Conservation (phyloP, 805 yeast species). For the Monosporozyma solicola region DNA sequence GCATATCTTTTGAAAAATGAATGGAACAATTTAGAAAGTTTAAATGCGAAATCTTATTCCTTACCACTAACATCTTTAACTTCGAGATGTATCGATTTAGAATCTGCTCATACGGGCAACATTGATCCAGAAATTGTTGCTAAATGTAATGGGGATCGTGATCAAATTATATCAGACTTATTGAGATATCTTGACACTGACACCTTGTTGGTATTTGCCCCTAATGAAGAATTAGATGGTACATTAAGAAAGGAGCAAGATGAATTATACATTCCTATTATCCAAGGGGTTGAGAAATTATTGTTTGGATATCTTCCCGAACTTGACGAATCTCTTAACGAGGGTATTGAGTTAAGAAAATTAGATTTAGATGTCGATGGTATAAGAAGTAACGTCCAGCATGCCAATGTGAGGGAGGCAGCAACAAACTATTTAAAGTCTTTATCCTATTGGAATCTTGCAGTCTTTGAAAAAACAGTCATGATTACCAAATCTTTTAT, state of each 20-base stretch:
- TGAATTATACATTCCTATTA: constrained; percentile 64
- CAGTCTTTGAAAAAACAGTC: constrained; percentile 86
- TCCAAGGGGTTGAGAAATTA: constrained; percentile 53
- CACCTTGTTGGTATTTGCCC: constrained; percentile 80
- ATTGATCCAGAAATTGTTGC: constrained; percentile 40
- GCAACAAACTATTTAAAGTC: constrained; percentile 56
- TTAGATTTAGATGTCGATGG: constrained; percentile 81
- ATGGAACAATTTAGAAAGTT: constrained; percentile 68
- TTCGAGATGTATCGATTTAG: constrained; percentile 78
- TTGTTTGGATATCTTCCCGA: constrained; percentile 34
- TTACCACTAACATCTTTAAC: constrained; percentile 83
- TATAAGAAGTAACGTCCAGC: constrained; percentile 70
- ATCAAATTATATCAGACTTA: constrained; percentile 48
- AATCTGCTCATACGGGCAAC: constrained; percentile 29
- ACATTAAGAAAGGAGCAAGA: constrained; percentile 71
- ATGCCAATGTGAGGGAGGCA: constrained; percentile 46
- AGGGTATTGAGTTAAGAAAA: constrained; percentile 37
- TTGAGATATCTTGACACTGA: constrained; percentile 90
- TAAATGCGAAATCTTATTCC: constrained; percentile 54
- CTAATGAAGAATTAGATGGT: constrained; percentile 75
- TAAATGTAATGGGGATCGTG: constrained; percentile 51
- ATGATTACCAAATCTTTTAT: constrained; percentile 78
- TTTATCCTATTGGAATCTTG: constrained; percentile 67
- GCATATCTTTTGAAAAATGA: constrained; percentile 78
- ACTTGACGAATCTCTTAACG: constrained; percentile 6